Evolutionary conservation across 805 yeast species (phyloP).

Genomic region (Teunomyces aglyptinius): DNA sequence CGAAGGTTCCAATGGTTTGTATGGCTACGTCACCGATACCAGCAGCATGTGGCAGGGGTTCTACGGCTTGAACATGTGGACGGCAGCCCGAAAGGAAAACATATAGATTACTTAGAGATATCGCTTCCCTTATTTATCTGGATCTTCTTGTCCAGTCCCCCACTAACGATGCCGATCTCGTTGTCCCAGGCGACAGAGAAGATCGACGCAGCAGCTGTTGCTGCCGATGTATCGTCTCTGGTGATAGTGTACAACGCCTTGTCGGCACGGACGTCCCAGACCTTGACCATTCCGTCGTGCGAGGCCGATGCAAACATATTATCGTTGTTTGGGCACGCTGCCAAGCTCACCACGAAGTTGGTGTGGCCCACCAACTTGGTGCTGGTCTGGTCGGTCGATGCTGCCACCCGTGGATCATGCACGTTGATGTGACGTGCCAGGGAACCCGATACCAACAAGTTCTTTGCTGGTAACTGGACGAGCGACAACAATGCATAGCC

Average conservation of each 20-base stretch:
- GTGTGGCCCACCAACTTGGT: constrained; percentile 81
- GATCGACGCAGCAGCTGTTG: constrained; percentile 54
- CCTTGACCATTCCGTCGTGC: constrained; percentile 93
- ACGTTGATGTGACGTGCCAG: constrained; percentile 95
- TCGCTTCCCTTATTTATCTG: constrained; percentile 64
- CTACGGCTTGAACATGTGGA: constrained; percentile 65
- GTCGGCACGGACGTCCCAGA: constrained; percentile 93
- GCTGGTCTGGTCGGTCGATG: constrained; percentile 57
- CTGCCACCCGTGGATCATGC: constrained; percentile 81
- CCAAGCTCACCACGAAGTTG: constrained; percentile 81
- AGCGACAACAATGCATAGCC: constrained; percentile 81
- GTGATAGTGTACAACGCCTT: constrained; percentile 78
- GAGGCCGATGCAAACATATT: constrained; percentile 86
- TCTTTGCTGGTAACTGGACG: constrained; percentile 60
- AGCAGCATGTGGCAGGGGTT: constrained; percentile 75
- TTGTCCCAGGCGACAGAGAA: constrained; percentile 85
- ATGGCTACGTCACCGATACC: constrained; percentile 67
- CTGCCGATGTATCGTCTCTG: constrained; percentile 54
- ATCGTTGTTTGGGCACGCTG: constrained; percentile 72
- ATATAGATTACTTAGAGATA: constrained; percentile 16
- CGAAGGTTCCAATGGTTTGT: constrained; percentile 26
- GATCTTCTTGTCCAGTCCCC: constrained; percentile 90
- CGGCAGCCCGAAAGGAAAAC: constrained; percentile 35
- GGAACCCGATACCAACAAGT: constrained; percentile 87
- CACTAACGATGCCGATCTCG: constrained; percentile 81